phyloP scores from a whole-genome alignment of 345 rosid species.

The Mallotus nudiflorus region DNA sequence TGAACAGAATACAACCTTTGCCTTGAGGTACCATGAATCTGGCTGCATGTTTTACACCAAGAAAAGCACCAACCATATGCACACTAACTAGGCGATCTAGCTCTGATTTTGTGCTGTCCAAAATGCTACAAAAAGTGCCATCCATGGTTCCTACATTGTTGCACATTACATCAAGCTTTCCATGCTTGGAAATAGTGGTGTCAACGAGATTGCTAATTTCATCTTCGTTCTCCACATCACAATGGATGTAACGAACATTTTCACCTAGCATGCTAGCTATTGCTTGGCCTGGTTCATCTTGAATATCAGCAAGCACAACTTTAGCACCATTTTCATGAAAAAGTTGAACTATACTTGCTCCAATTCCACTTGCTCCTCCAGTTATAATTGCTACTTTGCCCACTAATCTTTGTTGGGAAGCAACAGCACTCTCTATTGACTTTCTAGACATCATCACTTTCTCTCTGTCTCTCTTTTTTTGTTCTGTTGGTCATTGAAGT shows the following conservation, averaged over 20 bases:
- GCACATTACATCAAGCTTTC: conserved; percentile 46
- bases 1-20: conserved; percentile 42
- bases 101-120: conserved; percentile 29
- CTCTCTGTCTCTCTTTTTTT: no score
- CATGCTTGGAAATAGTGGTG: conserved; percentile 27
- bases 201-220: conserved; percentile 32
- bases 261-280: background rate
- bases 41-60: conserved; percentile 45
- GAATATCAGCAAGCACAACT: conserved; percentile 25
- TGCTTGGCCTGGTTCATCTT: conserved; percentile 18
- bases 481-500: no score
- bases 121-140: conserved; percentile 13
- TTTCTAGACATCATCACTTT: no score
- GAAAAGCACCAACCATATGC: conserved; percentile 34
- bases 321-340: conserved; percentile 22
- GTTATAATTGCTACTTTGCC: conserved; percentile 23
- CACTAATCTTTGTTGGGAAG: no score
- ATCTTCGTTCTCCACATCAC: conserved; percentile 38
- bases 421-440: no score
- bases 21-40: conserved; percentile 37
- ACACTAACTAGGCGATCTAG: conserved; percentile 34
- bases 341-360: conserved; percentile 16
- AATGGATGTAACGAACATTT: conserved; percentile 17
- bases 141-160: conserved; percentile 42
- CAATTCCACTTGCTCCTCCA: conserved; percentile 24